Conservation (phyloP, 139 green algal genomes). For the Mesostigma viride region DNA sequence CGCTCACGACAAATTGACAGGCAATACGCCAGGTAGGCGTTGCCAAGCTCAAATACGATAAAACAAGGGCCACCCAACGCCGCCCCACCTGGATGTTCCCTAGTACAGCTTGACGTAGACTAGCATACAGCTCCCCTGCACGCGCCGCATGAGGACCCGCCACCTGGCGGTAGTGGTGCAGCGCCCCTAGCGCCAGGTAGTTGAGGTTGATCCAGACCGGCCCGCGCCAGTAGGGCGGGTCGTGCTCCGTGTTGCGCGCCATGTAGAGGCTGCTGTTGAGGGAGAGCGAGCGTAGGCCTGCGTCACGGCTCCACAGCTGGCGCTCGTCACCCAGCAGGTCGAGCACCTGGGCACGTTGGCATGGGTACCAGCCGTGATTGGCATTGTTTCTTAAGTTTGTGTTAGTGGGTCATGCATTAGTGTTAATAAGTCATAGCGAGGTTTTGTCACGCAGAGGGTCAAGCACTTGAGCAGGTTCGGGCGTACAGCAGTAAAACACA, state of each 20-base stretch:
- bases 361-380: too few species aligned
- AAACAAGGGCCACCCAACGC: constrained; percentile 7
- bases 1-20: too few species aligned
- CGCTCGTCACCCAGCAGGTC: constrained; percentile 40
- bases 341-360: too few species aligned
- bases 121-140: constrained; percentile 20
- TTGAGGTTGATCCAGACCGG: constrained; percentile 93
- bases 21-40: too few species aligned
- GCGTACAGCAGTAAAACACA: too few species aligned
- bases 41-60: background rate
- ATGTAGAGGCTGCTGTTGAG: constrained; percentile 52
- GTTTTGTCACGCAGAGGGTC: too few species aligned
- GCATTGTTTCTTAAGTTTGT: too few species aligned
- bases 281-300: constrained; percentile 60
- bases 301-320: constrained; percentile 61
- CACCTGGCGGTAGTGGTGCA: constrained; percentile 39
- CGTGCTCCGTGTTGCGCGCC: constrained; percentile 75
- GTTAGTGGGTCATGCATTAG: too few species aligned
- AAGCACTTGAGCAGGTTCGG: too few species aligned
- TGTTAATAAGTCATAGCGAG: too few species aligned
- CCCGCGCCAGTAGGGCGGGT: constrained; percentile 84
- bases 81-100: background rate
- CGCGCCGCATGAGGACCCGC: constrained; percentile 21
- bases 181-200: constrained; percentile 63
- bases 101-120: background rate